phyloP scores from a whole-genome alignment of 2,329 filamentous ascomycete species.

The Fusarium brachygibbosum region DNA sequence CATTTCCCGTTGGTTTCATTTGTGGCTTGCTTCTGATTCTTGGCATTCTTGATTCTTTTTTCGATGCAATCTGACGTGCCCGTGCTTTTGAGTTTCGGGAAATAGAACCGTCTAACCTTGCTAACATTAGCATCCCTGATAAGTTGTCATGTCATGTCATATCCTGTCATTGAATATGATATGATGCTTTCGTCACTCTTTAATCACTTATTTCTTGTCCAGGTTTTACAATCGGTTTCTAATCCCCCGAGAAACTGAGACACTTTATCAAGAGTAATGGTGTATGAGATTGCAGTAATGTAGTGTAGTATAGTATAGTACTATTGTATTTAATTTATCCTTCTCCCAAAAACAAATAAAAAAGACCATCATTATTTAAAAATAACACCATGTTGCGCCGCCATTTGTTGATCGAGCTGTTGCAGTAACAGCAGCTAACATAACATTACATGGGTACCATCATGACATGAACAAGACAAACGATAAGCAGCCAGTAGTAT shows the following conservation, averaged over 20 bases:
- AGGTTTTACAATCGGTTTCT: neutral
- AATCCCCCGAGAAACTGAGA: too few species aligned
- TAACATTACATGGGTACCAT: constrained; percentile 42
- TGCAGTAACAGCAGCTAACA: constrained; percentile 16
- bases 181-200: constrained; percentile 19
- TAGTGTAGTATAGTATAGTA: constrained; percentile 1
- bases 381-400: constrained; percentile 39
- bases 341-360: constrained; percentile 18
- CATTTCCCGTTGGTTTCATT: constrained; percentile 9
- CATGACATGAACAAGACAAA: constrained; percentile 21
- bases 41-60: neutral
- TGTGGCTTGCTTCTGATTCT: constrained; percentile 30
- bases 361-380: constrained; percentile 20
- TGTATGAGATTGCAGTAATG: constrained; percentile 1
- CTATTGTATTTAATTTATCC: constrained; percentile 32
- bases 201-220: neutral
- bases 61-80: constrained; percentile 38
- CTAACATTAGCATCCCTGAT: neutral
- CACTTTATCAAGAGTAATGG: neutral
- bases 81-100: constrained; percentile 3
- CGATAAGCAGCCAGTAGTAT: constrained; percentile 2
- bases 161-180: neutral
- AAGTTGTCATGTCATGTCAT: neutral
- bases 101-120: neutral
- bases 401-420: constrained; percentile 24